Evolutionary conservation across 108 stramenopile species (phyloP).

Genomic region (Stephanodiscus minutulus): DNA sequence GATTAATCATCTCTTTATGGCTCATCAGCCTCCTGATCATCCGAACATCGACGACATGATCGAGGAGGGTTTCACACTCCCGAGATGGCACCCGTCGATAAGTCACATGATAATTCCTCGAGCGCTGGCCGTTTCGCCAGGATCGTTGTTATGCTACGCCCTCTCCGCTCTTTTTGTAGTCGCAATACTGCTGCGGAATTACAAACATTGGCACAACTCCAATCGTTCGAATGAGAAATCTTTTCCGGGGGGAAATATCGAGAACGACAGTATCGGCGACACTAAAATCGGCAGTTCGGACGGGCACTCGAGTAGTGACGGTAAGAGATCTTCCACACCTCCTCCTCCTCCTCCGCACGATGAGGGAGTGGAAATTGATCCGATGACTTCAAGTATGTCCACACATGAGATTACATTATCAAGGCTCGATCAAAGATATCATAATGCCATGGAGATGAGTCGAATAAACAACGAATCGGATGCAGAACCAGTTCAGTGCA

Average conservation of each 20-base stretch:
- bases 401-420: neutral
- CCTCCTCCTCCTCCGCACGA: neutral
- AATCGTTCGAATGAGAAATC: neutral
- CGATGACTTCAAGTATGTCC: too few species aligned
- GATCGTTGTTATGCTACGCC: conserved; percentile 18
- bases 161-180: conserved; percentile 4
- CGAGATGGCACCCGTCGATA: conserved; percentile 33
- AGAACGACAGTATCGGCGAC: neutral
- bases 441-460: conserved; percentile 16
- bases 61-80: conserved; percentile 22
- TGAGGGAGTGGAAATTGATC: neutral
- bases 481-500: conserved; percentile 1
- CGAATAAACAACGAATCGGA: conserved; percentile 17
- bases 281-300: neutral
- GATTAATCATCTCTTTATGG: conserved; percentile 27
- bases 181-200: conserved; percentile 13
- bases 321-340: neutral
- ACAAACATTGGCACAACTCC: conserved; percentile 11
- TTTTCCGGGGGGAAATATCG: neutral
- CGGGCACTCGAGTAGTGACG: neutral
- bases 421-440: neutral
- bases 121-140: conserved; percentile 17
- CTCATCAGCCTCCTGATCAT: conserved; percentile 19
- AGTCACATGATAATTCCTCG: conserved; percentile 8
- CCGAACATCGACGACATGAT: conserved; percentile 36